Evolutionary conservation across 108 stramenopile genomes (phyloP).

Genomic region (Cyclotella atomus): DNA sequence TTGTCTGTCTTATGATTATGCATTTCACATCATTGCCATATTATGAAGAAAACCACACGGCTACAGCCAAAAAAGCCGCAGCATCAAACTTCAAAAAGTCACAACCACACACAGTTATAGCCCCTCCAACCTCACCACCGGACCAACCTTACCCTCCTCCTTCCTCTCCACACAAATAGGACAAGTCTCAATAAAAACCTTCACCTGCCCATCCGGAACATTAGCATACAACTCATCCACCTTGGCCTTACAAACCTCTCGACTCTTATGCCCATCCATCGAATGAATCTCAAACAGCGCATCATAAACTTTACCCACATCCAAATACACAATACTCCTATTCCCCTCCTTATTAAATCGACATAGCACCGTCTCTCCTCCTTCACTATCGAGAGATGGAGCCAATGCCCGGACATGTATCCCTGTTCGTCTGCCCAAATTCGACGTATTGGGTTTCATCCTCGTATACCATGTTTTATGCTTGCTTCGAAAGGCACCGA

Average conservation of each 20-base stretch:
- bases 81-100: too few species aligned
- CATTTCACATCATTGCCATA: too few species aligned
- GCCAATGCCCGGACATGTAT: slow-evolving; percentile 29
- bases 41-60: too few species aligned
- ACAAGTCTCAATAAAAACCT: slow-evolving; percentile 29
- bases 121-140: too few species aligned
- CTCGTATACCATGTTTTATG: slow-evolving; percentile 40
- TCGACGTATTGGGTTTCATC: slow-evolving; percentile 17
- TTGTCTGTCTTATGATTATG: too few species aligned
- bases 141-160: background rate
- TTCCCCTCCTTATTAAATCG: slow-evolving; percentile 21
- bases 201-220: slow-evolving; percentile 36
- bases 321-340: slow-evolving; percentile 29
- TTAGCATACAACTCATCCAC: slow-evolving; percentile 38
- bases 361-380: slow-evolving; percentile 21
- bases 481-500: slow-evolving; percentile 18
- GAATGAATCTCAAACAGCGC: slow-evolving; percentile 37
- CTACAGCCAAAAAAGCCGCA: too few species aligned
- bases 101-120: too few species aligned
- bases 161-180: slow-evolving; percentile 29
- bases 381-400: background rate
- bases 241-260: slow-evolving; percentile 7
- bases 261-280: slow-evolving; percentile 21
- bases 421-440: slow-evolving; percentile 30
- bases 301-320: slow-evolving; percentile 29